These are phyloP conservation scores for Stachybotrys echinatus DNA, from an alignment of 2,329 filamentous ascomycete genomes.

Conservation along the genomic window DNA sequence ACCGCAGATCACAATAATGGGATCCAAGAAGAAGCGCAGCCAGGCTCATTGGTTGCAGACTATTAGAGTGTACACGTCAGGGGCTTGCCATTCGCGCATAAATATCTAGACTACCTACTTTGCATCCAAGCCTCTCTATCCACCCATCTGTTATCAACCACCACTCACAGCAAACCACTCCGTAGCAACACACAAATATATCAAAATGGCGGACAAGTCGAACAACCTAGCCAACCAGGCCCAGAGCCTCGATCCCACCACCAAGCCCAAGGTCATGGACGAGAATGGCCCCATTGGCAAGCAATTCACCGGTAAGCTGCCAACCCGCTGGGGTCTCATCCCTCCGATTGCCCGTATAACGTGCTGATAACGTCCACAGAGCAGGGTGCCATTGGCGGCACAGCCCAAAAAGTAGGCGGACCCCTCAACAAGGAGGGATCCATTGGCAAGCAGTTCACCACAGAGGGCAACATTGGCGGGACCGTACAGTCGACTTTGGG, in stretches of 20 bases:
- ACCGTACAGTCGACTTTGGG: constrained; percentile 41
- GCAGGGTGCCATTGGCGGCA: constrained; percentile 43
- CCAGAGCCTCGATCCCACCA: not conserved
- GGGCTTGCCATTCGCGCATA: not conserved
- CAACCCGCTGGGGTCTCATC: too few species aligned
- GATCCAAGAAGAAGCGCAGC: too few species aligned
- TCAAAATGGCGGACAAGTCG: not conserved
- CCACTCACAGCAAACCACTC: not conserved
- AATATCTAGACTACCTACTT: not conserved
- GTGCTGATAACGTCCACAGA: constrained; percentile 16
- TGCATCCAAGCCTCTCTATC: not conserved
- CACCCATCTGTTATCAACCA: not conserved
- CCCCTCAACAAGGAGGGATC: constrained; percentile 44
- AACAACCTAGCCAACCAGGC: not conserved
- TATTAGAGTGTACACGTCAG: not conserved
- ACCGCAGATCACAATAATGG: too few species aligned
- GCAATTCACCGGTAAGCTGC: constrained; percentile 51
- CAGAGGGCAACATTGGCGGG: constrained; percentile 46
- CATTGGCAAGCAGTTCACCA: constrained; percentile 51
- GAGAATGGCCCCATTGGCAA: constrained; percentile 46
- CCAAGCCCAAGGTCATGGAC: constrained; percentile 37
- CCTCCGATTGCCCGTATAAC: accelerated
- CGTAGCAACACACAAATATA: not conserved
- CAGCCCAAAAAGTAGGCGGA: constrained; percentile 44
- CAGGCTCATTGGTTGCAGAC: too few species aligned